phyloP scores from a whole-genome alignment of 129 eudicot genomes.

The Helianthus tuberosus region DNA sequence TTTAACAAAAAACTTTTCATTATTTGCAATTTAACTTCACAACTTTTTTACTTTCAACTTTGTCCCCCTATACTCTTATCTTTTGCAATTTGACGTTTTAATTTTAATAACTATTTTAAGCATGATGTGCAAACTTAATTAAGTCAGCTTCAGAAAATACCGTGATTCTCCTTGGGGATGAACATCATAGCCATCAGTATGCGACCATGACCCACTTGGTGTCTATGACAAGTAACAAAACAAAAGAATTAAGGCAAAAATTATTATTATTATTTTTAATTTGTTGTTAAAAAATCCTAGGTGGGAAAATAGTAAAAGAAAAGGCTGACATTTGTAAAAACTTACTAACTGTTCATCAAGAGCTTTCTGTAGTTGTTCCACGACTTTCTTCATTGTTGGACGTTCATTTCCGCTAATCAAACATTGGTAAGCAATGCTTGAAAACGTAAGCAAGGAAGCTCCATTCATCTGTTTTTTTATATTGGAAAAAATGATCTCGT shows the following conservation, averaged over 20 bases:
- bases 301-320: no score
- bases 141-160: neutral
- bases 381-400: constrained; percentile 16
- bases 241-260: no score
- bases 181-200: no score
- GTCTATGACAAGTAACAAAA: no score
- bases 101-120: neutral
- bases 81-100: no score
- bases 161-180: no score
- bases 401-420: constrained; percentile 5
- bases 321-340: neutral
- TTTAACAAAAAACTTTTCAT: no score
- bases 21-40: no score
- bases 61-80: no score
- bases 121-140: neutral
- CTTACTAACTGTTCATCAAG: constrained; percentile 6
- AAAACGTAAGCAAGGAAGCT: constrained; percentile 8
- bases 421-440: constrained; percentile 13
- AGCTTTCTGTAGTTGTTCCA: constrained; percentile 17
- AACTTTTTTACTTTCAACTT: no score
- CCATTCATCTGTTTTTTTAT: neutral
- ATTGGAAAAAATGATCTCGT: neutral
- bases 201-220: no score
- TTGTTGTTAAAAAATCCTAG: neutral
- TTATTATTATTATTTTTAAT: no score